phyloP scores from a whole-genome alignment of 192 early-diverging fungal species.

The Backusella circina region DNA sequence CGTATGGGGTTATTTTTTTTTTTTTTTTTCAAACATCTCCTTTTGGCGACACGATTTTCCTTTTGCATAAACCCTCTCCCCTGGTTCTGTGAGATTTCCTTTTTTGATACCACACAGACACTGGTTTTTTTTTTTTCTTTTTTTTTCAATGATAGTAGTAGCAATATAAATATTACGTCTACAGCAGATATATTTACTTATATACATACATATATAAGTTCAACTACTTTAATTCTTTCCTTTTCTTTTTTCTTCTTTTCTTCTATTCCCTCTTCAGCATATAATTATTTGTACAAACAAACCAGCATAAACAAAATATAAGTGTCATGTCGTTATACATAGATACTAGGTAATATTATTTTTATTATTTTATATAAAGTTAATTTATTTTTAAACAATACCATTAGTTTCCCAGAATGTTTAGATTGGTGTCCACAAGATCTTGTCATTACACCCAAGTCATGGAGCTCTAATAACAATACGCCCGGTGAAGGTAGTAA shows the following conservation, averaged over 20 bases:
- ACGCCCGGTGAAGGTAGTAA: not conserved
- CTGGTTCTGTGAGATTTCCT: not conserved
- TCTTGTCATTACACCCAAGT: not conserved
- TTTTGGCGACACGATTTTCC: conserved; percentile 1
- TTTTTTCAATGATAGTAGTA: not conserved
- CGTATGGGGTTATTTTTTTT: not conserved
- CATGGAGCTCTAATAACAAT: not conserved
- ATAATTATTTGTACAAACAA: not conserved
- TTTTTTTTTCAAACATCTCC: not conserved
- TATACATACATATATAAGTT: not conserved
- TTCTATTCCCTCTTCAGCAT: not conserved
- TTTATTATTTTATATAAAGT: not conserved
- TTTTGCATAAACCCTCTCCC: not conserved
- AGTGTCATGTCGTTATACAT: not conserved
- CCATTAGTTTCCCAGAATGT: not conserved
- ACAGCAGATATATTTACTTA: not conserved
- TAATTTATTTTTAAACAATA: not conserved
- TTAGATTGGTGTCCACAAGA: conserved; percentile 1
- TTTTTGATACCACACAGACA: conserved; percentile 1
- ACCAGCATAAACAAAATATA: not conserved
- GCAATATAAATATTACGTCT: not conserved
- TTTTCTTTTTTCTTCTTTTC: not conserved
- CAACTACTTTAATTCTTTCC: not conserved
- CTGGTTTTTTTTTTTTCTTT: not conserved
- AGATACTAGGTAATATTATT: not conserved